These are phyloP conservation scores for Sporisorium scitamineum DNA, from an alignment of 1,284 basidiomycete genomes.

Conservation along the genomic window DNA sequence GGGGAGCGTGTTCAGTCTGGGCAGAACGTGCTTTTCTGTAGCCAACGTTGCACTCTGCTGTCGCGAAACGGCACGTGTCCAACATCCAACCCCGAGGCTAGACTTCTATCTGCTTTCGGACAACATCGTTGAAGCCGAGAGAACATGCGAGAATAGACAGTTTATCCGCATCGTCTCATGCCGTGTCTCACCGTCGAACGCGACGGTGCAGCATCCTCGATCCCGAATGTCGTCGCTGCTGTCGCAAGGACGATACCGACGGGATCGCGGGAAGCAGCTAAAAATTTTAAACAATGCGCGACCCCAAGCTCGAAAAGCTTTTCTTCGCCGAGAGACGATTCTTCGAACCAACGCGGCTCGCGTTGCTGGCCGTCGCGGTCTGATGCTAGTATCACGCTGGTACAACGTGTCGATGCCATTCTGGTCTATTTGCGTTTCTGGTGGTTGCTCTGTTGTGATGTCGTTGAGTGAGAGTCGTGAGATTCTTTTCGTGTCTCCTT, in stretches of 20 bases:
- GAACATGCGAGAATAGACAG: not conserved
- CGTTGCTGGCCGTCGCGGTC: not conserved
- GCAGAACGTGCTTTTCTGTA: not conserved
- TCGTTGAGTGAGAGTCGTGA: too few species aligned
- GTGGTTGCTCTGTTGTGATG: too few species aligned
- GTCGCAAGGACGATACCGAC: not conserved
- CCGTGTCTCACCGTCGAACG: not conserved
- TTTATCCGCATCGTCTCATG: too few species aligned
- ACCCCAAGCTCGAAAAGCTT: not conserved
- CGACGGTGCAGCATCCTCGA: not conserved
- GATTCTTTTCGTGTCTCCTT: too few species aligned
- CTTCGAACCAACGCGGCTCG: too few species aligned
- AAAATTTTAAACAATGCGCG: not conserved
- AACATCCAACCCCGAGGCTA: constrained; percentile 5
- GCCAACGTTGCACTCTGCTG: not conserved
- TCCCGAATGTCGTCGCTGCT: not conserved
- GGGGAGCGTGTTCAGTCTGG: not conserved
- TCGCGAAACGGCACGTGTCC: not conserved
- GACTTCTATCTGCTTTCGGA: too few species aligned
- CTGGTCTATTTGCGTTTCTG: too few species aligned
- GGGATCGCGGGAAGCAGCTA: not conserved
- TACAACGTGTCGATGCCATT: too few species aligned
- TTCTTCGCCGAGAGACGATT: not conserved
- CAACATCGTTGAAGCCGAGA: not conserved
- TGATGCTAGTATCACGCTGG: too few species aligned